Conservation (phyloP, 371 early-diverging fungal species). For the Paramicrosporidium saccamoebae region DNA sequence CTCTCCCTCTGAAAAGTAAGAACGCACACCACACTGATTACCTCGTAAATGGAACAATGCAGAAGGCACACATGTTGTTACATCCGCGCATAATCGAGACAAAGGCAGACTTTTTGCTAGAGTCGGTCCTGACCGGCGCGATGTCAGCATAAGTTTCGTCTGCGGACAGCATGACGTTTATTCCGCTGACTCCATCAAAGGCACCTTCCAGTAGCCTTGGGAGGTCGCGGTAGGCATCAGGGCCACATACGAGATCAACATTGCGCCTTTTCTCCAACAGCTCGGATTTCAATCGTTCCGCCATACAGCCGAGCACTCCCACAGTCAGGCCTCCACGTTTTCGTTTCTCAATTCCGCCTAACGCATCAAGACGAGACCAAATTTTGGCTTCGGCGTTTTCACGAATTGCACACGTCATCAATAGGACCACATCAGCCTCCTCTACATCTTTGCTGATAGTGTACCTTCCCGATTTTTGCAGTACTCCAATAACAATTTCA, state of each 20-base stretch:
- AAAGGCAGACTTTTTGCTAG: slow-evolving; percentile 17
- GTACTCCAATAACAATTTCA: slow-evolving; percentile 32
- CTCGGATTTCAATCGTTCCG: slow-evolving; percentile 31
- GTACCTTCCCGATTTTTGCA: slow-evolving; percentile 29
- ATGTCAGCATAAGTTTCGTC: slow-evolving; percentile 53
- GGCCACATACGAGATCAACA: slow-evolving; percentile 43
- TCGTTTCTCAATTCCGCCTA: slow-evolving; percentile 16
- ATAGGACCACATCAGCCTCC: slow-evolving; percentile 26
- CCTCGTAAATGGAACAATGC: slow-evolving; percentile 39
- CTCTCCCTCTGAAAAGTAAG: slow-evolving; percentile 10
- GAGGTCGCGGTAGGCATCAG: slow-evolving; percentile 35
- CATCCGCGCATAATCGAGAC: slow-evolving; percentile 44
- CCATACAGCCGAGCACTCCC: slow-evolving; percentile 48
- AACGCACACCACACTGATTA: slow-evolving; percentile 3
- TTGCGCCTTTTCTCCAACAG: slow-evolving; percentile 25
- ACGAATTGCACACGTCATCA: slow-evolving; percentile 43
- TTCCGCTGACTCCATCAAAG: slow-evolving; percentile 25
- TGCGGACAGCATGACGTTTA: slow-evolving; percentile 44
- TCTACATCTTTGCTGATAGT: slow-evolving; percentile 12
- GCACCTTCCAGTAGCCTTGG: slow-evolving; percentile 26
- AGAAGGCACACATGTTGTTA: slow-evolving; percentile 49
- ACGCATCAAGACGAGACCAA: slow-evolving; percentile 20
- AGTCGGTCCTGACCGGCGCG: slow-evolving; percentile 26
- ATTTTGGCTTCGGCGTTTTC: slow-evolving; percentile 38
- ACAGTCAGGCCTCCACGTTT: slow-evolving; percentile 12